These are phyloP conservation scores for Colletotrichum sp. DNA, from an alignment of 2,329 filamentous ascomycete species.

Conservation along the genomic window DNA sequence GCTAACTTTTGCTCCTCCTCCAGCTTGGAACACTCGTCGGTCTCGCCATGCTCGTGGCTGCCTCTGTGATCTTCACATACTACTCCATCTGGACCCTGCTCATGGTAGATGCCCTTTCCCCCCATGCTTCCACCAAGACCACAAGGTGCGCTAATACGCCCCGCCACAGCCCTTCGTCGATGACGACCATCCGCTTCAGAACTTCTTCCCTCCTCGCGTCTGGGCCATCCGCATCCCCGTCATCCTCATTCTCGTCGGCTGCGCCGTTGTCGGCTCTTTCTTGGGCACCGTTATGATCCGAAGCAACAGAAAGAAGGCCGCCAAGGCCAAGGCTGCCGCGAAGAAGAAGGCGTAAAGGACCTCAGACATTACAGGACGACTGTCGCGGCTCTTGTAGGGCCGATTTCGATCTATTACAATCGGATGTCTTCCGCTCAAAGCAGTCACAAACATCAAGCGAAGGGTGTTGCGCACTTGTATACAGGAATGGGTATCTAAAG, in stretches of 20 bases:
- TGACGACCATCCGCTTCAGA: conserved; percentile 88
- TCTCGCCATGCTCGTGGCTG: conserved; percentile 72
- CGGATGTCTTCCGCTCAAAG: not conserved
- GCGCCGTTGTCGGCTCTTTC: conserved; percentile 94
- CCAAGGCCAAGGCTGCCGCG: conserved; percentile 82
- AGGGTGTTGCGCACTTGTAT: not conserved
- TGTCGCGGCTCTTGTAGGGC: not conserved
- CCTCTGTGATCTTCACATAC: conserved; percentile 74
- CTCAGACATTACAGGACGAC: not conserved
- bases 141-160: conserved; percentile 12
- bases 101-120: conserved; percentile 69
- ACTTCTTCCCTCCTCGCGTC: conserved; percentile 94
- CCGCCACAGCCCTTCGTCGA: conserved; percentile 88
- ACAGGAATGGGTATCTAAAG: conserved; percentile 16
- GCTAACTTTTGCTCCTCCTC: not conserved
- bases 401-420: not conserved
- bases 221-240: conserved; percentile 99
- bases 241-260: conserved; percentile 90
- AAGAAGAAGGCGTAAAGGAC: conserved; percentile 81
- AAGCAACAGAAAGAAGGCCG: conserved; percentile 96
- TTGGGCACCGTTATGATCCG: conserved; percentile 97
- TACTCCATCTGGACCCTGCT: conserved; percentile 98
- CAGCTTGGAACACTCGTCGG: conserved; percentile 88
- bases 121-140: not conserved
- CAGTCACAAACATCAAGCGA: not conserved